Evolutionary conservation across 2,329 filamentous ascomycete genomes (phyloP).

Genomic region (Mycosphaerella arachidis): DNA sequence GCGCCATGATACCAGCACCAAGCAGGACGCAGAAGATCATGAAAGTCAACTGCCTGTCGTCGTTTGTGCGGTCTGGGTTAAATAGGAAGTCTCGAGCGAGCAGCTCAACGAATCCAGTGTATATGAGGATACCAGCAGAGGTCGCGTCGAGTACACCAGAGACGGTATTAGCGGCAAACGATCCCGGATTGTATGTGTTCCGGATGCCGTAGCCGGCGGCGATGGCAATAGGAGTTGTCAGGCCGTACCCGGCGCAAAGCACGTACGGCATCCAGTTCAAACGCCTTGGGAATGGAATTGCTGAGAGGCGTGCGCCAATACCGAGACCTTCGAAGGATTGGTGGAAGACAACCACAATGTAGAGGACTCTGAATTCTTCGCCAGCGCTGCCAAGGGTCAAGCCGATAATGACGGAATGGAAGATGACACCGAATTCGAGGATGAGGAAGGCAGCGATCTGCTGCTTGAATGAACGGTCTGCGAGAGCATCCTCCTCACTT

Average conservation of each 20-base stretch:
- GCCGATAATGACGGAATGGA: slow-evolving; percentile 37
- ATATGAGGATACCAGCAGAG: slow-evolving; percentile 73
- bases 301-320: slow-evolving; percentile 76
- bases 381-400: slow-evolving; percentile 65
- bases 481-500: slow-evolving; percentile 17
- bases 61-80: slow-evolving; percentile 80
- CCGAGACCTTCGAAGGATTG: slow-evolving; percentile 91
- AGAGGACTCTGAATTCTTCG: slow-evolving; percentile 56
- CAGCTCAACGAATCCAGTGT: slow-evolving; percentile 46
- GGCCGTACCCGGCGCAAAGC: slow-evolving; percentile 64
- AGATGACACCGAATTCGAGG: slow-evolving; percentile 87
- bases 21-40: slow-evolving; percentile 86
- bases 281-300: slow-evolving; percentile 67
- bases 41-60: slow-evolving; percentile 81
- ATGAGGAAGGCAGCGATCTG: slow-evolving; percentile 87
- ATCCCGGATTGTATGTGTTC: slow-evolving; percentile 57
- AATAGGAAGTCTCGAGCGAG: slow-evolving; percentile 52
- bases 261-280: slow-evolving; percentile 71
- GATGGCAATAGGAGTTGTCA: slow-evolving; percentile 81
- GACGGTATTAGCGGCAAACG: slow-evolving; percentile 63
- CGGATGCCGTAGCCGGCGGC: slow-evolving; percentile 76
- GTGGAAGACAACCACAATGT: slow-evolving; percentile 72
- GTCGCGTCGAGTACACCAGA: slow-evolving; percentile 89
- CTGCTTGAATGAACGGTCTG: slow-evolving; percentile 53
- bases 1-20: slow-evolving; percentile 68